Evolutionary conservation across 768 basidiomycete species (phyloP).

Genomic region (Rhodotorula toruloides): DNA sequence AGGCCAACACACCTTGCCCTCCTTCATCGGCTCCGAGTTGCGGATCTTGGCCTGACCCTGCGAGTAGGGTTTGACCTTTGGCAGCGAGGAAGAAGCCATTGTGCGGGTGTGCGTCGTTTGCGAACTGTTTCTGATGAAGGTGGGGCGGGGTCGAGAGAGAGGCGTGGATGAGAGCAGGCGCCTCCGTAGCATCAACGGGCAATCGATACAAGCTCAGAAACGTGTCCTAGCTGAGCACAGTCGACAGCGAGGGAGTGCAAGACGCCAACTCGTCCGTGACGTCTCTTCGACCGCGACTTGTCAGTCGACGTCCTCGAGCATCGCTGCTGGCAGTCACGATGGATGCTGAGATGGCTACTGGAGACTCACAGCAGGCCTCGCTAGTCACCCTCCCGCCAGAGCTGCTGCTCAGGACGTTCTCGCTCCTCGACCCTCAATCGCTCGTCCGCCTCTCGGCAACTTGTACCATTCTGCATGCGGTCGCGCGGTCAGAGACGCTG

Average conservation of each 20-base stretch:
- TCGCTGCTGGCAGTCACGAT: not conserved
- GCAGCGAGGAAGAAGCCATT: not conserved
- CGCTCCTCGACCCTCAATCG: conserved; percentile 15
- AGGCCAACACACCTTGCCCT: conserved; percentile 10
- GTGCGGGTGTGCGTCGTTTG: not conserved
- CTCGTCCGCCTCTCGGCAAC: conserved; percentile 10
- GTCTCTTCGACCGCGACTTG: not conserved
- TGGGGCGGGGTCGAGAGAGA: not conserved
- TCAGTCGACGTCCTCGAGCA: not conserved
- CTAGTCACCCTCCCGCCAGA: conserved; percentile 22
- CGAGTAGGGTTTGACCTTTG: conserved; percentile 11
- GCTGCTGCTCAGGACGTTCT: conserved; percentile 14
- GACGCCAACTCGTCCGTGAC: not conserved
- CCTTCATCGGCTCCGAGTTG: conserved; percentile 11
- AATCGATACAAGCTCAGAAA: no score
- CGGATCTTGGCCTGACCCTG: conserved; percentile 12
- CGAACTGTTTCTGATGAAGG: not conserved
- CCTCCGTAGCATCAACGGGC: no score
- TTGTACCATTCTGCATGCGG: not conserved
- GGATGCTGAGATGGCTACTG: not conserved
- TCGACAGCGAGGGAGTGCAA: no score
- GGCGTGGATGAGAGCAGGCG: no score
- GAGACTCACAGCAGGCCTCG: no score
- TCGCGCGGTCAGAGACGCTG: conserved; percentile 7
- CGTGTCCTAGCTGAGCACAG: no score